A percentile compares a stretch with the other conserved stretches of the same genome.
Evolutionary conservation across 345 rosid species (phyloP).

Genomic region (Salix viminalis): DNA sequence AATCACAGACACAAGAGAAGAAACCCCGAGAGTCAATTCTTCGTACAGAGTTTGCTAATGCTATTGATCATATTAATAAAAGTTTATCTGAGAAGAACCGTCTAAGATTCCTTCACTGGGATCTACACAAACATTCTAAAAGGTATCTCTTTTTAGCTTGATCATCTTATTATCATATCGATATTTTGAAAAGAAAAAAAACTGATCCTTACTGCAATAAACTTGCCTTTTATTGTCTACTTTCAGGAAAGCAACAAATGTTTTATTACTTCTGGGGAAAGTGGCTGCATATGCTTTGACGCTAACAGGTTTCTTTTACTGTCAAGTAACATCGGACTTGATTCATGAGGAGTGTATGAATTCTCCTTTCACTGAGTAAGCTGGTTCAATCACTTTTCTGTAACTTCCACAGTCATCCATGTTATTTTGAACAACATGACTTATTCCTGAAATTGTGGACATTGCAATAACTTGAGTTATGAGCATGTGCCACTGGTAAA

Average conservation of each 20-base stretch:
- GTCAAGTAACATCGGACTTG: slow-evolving; percentile 64
- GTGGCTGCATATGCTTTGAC: slow-evolving; percentile 74
- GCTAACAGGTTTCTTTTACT: slow-evolving; percentile 85
- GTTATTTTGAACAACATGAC: neutral
- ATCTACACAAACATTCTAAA: slow-evolving; percentile 75
- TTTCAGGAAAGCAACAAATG: slow-evolving; percentile 75
- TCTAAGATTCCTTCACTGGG: slow-evolving; percentile 84
- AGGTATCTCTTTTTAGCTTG: slow-evolving; percentile 43
- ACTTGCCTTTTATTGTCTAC: slow-evolving; percentile 13
- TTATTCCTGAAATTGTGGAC: neutral
- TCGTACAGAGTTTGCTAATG: slow-evolving; percentile 92
- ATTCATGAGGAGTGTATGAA: slow-evolving; percentile 42
- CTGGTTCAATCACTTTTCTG: slow-evolving; percentile 7
- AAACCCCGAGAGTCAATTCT: slow-evolving; percentile 94
- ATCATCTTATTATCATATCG: neutral
- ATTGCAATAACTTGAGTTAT: neutral
- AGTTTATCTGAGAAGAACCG: slow-evolving; percentile 72
- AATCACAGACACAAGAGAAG: slow-evolving; percentile 57
- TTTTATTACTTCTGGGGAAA: slow-evolving; percentile 69
- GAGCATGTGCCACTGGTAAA: neutral
- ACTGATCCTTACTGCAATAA: slow-evolving; percentile 2
- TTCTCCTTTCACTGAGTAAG: slow-evolving; percentile 65
- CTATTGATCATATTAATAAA: slow-evolving; percentile 84
- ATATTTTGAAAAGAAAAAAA: neutral
- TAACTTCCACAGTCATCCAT: neutral